Evolutionary conservation across 1,284 basidiomycete species (phyloP), one percentile per base, ranked within the genome.

Genomic region (Hypsizygus ulmarius): DNA sequence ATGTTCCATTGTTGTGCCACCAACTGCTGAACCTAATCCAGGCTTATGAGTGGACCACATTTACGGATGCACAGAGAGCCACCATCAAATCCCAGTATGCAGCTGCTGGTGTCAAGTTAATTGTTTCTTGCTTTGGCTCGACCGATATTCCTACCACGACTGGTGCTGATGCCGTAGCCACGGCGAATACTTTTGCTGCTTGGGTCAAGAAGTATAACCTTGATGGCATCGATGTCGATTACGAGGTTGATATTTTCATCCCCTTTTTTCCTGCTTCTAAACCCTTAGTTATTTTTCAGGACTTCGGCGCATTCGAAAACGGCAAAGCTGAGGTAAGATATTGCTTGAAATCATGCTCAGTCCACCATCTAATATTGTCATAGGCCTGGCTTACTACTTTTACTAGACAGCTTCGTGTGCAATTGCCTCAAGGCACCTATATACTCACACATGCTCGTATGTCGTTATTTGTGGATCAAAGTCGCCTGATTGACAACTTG

Each of bases 91-190:
- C 69, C 0, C 68, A 78, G 51, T 82, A 82, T 55, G 69, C 67
- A 7, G 70, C 72, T 5, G 81, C 79, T 4, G 81, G 79, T 6
- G 79, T 83, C 46, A 77, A 74, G 25, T 57, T 83, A 25, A 66
- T 83, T 1, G 80, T 82, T 1, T 78, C 79, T 18, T 69, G 66
- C 1, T 84, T 84, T 50, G 83, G 82, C 6, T 67, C 72, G 0
- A 75, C 75, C 1, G 77, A 80, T 53, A 69, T 67, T 9, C 79
- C 79, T 5, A 79, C 78, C 16, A 67, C 69, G 1, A 63, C 61
- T 5, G 62, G 66, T 29, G 70, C 70, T 18, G 71, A 81, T 56
- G 71, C 78, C 5, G 59, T 73, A 15, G 60, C 62, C 2, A 73
- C 72, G 27, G 78, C 78, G 1, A 74, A 75, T 43, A 73, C 65